These are phyloP conservation scores for Aspergillus campestris DNA, from an alignment of 495 filamentous ascomycete species.

Conservation along the genomic window DNA sequence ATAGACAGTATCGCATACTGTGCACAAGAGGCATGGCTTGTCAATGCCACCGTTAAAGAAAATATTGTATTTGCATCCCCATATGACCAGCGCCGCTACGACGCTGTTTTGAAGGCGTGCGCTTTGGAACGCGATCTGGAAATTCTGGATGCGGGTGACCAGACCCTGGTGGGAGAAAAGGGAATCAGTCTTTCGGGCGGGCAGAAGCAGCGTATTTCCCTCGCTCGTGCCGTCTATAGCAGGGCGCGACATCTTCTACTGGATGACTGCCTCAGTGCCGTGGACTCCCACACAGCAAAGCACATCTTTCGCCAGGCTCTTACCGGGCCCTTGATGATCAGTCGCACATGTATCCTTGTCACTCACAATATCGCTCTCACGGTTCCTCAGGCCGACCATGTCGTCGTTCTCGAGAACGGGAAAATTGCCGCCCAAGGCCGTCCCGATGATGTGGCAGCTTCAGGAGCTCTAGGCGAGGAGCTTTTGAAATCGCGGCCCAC, in stretches of 20 bases:
- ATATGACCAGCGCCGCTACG: constrained; percentile 77
- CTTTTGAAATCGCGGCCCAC: constrained; percentile 60
- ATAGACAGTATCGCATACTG: constrained; percentile 94
- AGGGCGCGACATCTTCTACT: constrained; percentile 83
- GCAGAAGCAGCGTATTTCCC: constrained; percentile 95
- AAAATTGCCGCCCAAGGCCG: constrained; percentile 67
- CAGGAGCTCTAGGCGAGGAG: constrained; percentile 82
- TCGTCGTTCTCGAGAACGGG: constrained; percentile 84
- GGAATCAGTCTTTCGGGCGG: constrained; percentile 95
- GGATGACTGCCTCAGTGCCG: constrained; percentile 93
- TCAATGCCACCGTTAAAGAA: constrained; percentile 91
- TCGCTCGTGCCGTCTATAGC: constrained; percentile 89
- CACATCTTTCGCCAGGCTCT: constrained; percentile 96
- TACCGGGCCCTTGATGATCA: constrained; percentile 79
- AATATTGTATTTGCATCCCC: constrained; percentile 91
- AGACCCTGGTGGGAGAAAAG: constrained; percentile 94
- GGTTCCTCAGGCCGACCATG: constrained; percentile 66
- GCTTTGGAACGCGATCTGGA: constrained; percentile 88
- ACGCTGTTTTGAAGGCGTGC: constrained; percentile 80
- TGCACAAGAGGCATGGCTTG: constrained; percentile 95
- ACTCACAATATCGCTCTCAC: constrained; percentile 89
- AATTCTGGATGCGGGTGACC: constrained; percentile 86
- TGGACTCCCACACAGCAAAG: constrained; percentile 98
- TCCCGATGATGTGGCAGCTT: constrained; percentile 66
- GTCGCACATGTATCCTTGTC: constrained; percentile 90